These are phyloP conservation scores for Diaporthe sp. DNA, from an alignment of 2,329 filamentous ascomycete genomes.

Conservation along the genomic window DNA sequence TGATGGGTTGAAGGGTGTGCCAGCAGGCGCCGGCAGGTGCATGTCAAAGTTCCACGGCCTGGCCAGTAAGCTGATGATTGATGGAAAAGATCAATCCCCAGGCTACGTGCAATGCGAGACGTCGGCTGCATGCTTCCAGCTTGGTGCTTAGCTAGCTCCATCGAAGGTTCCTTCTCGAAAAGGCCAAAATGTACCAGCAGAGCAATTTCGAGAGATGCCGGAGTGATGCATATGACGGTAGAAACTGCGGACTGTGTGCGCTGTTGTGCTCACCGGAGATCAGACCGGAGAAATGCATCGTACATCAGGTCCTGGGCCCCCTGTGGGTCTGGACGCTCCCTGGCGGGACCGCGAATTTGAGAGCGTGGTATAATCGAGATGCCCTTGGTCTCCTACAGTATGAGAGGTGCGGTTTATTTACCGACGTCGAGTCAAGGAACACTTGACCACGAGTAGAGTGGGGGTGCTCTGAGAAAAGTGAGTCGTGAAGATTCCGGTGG, in stretches of 20 bases:
- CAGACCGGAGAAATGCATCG: constrained; percentile 24
- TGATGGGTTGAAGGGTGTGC: not conserved
- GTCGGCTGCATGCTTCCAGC: not conserved
- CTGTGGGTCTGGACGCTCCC: not conserved
- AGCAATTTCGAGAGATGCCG: not conserved
- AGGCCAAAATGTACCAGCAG: not conserved
- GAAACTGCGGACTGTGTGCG: not conserved
- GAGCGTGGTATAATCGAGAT: constrained; percentile 4
- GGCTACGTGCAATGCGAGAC: not conserved
- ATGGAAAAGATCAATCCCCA: constrained; percentile 1
- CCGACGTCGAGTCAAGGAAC: not conserved
- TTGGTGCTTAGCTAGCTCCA: not conserved
- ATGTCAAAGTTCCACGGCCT: constrained; percentile 15
- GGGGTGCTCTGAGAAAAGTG: not conserved
- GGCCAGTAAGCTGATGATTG: constrained; percentile 19
- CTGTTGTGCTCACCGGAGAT: not conserved
- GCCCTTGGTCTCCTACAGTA: not conserved
- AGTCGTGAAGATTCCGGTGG: not conserved
- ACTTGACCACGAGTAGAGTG: not conserved
- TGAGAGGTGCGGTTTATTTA: not conserved
- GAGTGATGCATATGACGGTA: not conserved
- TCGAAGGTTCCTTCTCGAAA: not conserved
- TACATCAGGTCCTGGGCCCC: constrained; percentile 5
- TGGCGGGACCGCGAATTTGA: constrained; percentile 30
- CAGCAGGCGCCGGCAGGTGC: constrained; percentile 26